Evolutionary conservation across 1,284 basidiomycete species (phyloP).

Genomic region (Filobasidium uniguttulatum): DNA sequence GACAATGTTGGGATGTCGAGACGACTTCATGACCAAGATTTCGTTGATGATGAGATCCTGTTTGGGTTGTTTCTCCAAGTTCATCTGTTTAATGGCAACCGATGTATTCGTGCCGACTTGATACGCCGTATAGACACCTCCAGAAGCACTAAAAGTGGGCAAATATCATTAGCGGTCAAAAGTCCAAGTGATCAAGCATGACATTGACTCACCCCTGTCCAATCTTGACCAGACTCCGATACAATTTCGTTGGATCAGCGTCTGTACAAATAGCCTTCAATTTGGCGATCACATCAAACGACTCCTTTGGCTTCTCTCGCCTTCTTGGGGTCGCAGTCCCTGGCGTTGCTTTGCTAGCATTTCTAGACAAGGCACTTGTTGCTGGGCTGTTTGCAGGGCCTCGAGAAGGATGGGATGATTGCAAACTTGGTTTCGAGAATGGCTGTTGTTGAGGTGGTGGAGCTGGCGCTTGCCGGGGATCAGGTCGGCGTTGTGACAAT

Average conservation of each 20-base stretch:
- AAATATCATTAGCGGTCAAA: background rate
- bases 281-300: slow-evolving; percentile 79
- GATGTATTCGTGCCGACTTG: slow-evolving; percentile 84
- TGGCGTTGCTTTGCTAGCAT: slow-evolving; percentile 25
- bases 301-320: slow-evolving; percentile 74
- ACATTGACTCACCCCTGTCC: slow-evolving; percentile 68
- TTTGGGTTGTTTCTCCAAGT: slow-evolving; percentile 98
- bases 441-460: slow-evolving; percentile 16
- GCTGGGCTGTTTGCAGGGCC: background rate
- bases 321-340: slow-evolving; percentile 56
- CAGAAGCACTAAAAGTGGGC: slow-evolving; percentile 64
- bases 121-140: slow-evolving; percentile 95
- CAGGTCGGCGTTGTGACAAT: slow-evolving; percentile 11
- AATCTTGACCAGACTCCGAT: slow-evolving; percentile 87
- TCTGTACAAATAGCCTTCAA: slow-evolving; percentile 91
- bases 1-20: slow-evolving; percentile 93
- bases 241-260: slow-evolving; percentile 88
- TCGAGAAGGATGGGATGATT: slow-evolving; percentile 18
- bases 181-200: background rate
- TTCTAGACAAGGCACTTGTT: slow-evolving; percentile 18
- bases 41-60: slow-evolving; percentile 99
- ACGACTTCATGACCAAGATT: slow-evolving; percentile 95
- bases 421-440: slow-evolving; percentile 16
- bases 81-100: slow-evolving; percentile 99
- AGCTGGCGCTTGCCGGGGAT: background rate